Evolutionary conservation across 192 early-diverging fungal species (phyloP).

Genomic region (Linnemannia hyalina): DNA sequence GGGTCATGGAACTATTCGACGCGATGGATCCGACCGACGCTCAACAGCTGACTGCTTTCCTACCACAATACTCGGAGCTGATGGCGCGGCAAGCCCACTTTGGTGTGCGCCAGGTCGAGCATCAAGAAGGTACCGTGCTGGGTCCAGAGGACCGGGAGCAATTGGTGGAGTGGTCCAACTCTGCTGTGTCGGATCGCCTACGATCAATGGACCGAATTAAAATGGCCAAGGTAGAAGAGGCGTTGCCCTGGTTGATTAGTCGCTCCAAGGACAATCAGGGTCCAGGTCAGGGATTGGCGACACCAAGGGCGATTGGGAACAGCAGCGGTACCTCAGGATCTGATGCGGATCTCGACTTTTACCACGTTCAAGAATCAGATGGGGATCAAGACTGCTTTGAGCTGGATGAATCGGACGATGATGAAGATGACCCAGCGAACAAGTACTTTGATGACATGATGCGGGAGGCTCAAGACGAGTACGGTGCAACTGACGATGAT

Average conservation of each 20-base stretch:
- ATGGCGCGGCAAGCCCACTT: neutral
- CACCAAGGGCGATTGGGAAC: neutral
- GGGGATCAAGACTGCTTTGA: neutral
- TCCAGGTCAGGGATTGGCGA: neutral
- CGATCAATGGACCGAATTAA: neutral
- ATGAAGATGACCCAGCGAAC: neutral
- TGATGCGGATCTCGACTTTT: neutral
- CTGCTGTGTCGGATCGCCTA: neutral
- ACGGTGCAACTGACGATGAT: neutral
- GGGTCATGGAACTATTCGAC: neutral
- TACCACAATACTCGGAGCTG: neutral
- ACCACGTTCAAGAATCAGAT: neutral
- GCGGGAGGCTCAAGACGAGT: conserved; percentile 5
- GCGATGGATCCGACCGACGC: neutral
- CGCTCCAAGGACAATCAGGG: neutral
- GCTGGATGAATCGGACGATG: neutral
- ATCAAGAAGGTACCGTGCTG: neutral
- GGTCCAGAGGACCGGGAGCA: neutral
- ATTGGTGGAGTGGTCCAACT: neutral
- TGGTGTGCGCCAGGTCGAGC: neutral
- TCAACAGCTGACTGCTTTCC: neutral
- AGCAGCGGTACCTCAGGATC: neutral
- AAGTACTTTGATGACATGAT: neutral
- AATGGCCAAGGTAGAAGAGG: neutral
- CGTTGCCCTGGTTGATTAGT: neutral